Conservation (phyloP, 495 filamentous ascomycete genomes). For the Neurospora cerealis region DNA sequence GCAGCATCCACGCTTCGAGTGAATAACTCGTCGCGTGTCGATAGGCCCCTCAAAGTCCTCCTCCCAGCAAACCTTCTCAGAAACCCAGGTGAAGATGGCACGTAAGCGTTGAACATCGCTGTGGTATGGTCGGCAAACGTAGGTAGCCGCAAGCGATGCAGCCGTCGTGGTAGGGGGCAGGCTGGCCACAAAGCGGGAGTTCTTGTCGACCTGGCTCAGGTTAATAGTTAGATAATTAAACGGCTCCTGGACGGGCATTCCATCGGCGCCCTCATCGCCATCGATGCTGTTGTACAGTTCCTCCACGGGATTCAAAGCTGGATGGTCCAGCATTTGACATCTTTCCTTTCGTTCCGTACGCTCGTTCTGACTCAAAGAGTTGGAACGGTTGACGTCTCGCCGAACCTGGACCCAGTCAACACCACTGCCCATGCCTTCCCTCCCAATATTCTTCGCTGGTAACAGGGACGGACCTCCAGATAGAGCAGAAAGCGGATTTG, state of each 20-base stretch:
- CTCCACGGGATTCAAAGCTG: constrained; percentile 80
- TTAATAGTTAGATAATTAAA: constrained; percentile 74
- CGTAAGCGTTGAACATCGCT: constrained; percentile 89
- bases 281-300: constrained; percentile 75
- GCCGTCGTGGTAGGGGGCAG: constrained; percentile 86
- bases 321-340: constrained; percentile 89
- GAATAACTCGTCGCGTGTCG: constrained; percentile 73
- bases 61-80: constrained; percentile 94
- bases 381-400: constrained; percentile 89
- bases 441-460: constrained; percentile 43
- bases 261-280: constrained; percentile 84
- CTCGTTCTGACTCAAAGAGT: constrained; percentile 83
- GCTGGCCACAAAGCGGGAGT: constrained; percentile 78
- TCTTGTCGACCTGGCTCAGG: constrained; percentile 84
- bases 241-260: constrained; percentile 69
- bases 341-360: constrained; percentile 76
- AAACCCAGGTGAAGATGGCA: constrained; percentile 94
- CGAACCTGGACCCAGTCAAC: constrained; percentile 95
- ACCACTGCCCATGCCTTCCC: constrained; percentile 52
- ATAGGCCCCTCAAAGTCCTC: constrained; percentile 73
- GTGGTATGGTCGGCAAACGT: constrained; percentile 88
- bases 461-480: constrained; percentile 17
- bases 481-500: constrained; percentile 1
- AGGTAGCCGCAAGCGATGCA: constrained; percentile 75
- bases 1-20: constrained; percentile 74